Conservation (phyloP, 1,284 basidiomycete species). For the Peniophora sp. region DNA sequence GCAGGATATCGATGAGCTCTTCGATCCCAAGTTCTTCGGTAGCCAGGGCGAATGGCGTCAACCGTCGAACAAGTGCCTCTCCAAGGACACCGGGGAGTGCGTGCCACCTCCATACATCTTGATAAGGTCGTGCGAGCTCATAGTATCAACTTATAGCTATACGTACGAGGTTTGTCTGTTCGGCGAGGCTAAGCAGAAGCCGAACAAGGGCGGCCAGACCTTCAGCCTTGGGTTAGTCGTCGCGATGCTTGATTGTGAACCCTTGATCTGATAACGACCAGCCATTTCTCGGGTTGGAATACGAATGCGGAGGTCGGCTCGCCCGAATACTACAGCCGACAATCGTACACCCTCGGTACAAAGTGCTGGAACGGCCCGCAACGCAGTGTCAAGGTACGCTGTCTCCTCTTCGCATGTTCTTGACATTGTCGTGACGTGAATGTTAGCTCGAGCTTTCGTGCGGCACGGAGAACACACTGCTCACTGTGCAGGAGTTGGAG, state of each 20-base stretch:
- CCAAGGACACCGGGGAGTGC: conserved; percentile 83
- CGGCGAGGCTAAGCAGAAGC: conserved; percentile 81
- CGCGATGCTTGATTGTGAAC: background rate
- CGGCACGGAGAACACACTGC: conserved; percentile 80
- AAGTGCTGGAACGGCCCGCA: conserved; percentile 98
- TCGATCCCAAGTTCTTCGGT: conserved; percentile 66
- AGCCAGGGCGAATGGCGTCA: conserved; percentile 92
- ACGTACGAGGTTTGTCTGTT: conserved; percentile 97
- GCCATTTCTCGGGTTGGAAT: conserved; percentile 77
- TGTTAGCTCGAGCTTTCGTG: conserved; percentile 73
- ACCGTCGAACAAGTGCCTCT: conserved; percentile 77
- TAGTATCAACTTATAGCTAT: conserved; percentile 47
- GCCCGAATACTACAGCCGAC: conserved; percentile 72
- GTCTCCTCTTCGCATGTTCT: conserved; percentile 1
- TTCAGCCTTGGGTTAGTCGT: conserved; percentile 78
- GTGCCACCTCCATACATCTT: conserved; percentile 26
- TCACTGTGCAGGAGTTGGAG: conserved; percentile 83
- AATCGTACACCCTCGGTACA: conserved; percentile 76
- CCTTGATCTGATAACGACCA: conserved; percentile 19
- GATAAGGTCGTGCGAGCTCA: no score
- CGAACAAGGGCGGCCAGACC: conserved; percentile 70
- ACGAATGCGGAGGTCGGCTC: conserved; percentile 50
- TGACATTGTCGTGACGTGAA: conserved; percentile 2
- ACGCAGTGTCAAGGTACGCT: conserved; percentile 62
- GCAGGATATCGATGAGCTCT: conserved; percentile 53